These are phyloP conservation scores for Rhodofomes roseus DNA, from an alignment of 1,284 basidiomycete species.

Conservation along the genomic window DNA sequence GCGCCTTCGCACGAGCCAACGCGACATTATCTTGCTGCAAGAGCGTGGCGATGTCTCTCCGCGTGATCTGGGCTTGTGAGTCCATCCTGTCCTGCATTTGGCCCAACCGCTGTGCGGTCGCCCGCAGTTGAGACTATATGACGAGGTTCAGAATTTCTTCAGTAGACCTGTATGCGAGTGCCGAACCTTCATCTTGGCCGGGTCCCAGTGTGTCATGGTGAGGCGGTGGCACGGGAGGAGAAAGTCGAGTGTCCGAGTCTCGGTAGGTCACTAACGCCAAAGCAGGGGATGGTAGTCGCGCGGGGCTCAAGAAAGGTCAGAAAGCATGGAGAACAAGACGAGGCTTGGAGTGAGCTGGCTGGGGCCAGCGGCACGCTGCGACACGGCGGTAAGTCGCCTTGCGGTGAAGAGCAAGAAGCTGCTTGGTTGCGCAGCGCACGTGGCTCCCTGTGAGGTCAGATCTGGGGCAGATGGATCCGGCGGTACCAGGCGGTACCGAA, in stretches of 20 bases:
- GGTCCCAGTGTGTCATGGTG: slow-evolving; percentile 34
- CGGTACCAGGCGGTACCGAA: neutral
- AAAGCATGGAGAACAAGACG: neutral
- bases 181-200: slow-evolving; percentile 44
- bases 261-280: neutral
- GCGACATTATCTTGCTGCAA: slow-evolving; percentile 56
- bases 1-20: slow-evolving; percentile 65
- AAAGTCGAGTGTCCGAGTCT: neutral
- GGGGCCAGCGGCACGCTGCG: no score
- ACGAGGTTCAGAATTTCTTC: neutral
- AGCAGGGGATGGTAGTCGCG: neutral
- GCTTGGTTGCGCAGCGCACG: neutral
- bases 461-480: neutral
- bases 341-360: neutral
- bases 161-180: neutral
- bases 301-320: neutral
- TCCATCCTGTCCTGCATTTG: slow-evolving; percentile 69
- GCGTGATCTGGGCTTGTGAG: slow-evolving; percentile 54
- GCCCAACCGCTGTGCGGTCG: slow-evolving; percentile 60
- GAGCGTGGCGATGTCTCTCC: slow-evolving; percentile 63
- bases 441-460: neutral
- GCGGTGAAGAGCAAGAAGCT: neutral
- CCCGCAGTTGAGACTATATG: slow-evolving; percentile 55
- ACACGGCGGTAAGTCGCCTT: neutral
- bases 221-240: neutral